phyloP scores from a whole-genome alignment of 2,329 filamentous ascomycete genomes.

The Phyllosticta citriasiana region DNA sequence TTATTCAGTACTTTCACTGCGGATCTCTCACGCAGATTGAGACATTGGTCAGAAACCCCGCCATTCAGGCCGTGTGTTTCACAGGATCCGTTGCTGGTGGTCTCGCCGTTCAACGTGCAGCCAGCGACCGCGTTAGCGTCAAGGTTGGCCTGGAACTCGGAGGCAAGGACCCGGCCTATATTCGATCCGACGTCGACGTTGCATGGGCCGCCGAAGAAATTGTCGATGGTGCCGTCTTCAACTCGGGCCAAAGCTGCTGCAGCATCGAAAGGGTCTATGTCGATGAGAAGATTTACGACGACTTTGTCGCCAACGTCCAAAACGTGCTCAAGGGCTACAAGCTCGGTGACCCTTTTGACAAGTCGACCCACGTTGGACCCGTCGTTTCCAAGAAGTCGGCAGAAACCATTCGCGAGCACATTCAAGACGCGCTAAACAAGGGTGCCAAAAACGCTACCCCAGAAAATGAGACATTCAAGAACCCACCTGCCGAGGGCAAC shows the following conservation, averaged over 20 bases:
- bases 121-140: slow-evolving; percentile 62
- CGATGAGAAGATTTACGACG: slow-evolving; percentile 70
- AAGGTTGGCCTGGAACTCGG: slow-evolving; percentile 84
- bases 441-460: slow-evolving; percentile 81
- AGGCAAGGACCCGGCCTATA: slow-evolving; percentile 89
- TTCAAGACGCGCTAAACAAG: slow-evolving; percentile 71
- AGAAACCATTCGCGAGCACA: slow-evolving; percentile 64
- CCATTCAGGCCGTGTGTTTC: slow-evolving; percentile 77
- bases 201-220: slow-evolving; percentile 90
- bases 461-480: slow-evolving; percentile 65
- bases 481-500: slow-evolving; percentile 67
- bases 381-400: slow-evolving; percentile 76
- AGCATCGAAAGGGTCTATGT: slow-evolving; percentile 89
- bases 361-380: slow-evolving; percentile 72
- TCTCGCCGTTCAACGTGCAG: slow-evolving; percentile 7
- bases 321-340: slow-evolving; percentile 69
- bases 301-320: slow-evolving; percentile 69
- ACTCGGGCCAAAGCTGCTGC: slow-evolving; percentile 97
- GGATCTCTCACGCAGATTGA: slow-evolving; percentile 71
- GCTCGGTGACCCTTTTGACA: slow-evolving; percentile 77
- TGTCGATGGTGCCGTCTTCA: slow-evolving; percentile 92
- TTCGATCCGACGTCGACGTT: slow-evolving; percentile 75
- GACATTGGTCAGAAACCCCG: slow-evolving; percentile 64
- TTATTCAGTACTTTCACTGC: slow-evolving; percentile 87
- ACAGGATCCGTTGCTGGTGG: slow-evolving; percentile 71